Conservation (phyloP, 2,329 filamentous ascomycete genomes). For the Cercospora sp. region DNA sequence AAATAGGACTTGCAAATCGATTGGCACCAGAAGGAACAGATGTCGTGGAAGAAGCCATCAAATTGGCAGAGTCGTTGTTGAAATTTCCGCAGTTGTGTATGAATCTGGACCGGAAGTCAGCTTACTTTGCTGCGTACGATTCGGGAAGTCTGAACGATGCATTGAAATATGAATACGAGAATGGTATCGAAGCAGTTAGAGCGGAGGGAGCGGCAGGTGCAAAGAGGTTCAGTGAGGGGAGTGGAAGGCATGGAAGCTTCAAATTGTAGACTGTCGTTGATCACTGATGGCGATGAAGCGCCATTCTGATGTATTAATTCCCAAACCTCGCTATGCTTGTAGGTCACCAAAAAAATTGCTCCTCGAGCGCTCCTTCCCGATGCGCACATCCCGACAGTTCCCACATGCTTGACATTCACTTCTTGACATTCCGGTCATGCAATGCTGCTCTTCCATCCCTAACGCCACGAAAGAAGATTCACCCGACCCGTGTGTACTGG, state of each 20-base stretch:
- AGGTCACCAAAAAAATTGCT: background rate
- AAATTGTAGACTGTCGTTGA: constrained; percentile 16
- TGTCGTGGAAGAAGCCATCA: constrained; percentile 50
- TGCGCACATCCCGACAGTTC: background rate
- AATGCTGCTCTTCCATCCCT: background rate
- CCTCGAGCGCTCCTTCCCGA: background rate
- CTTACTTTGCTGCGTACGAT: constrained; percentile 54
- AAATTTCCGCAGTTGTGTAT: constrained; percentile 56
- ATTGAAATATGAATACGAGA: constrained; percentile 50
- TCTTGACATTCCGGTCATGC: background rate
- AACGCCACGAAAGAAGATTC: background rate
- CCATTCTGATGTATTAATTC: background rate
- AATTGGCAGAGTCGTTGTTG: constrained; percentile 50
- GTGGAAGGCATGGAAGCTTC: constrained; percentile 41
- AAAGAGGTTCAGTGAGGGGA: constrained; percentile 43
- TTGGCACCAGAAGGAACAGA: constrained; percentile 53
- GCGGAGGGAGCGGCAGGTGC: constrained; percentile 48
- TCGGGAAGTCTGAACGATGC: constrained; percentile 54
- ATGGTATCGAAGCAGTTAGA: constrained; percentile 46
- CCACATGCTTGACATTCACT: background rate
- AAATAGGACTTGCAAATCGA: constrained; percentile 55
- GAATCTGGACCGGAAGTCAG: constrained; percentile 51
- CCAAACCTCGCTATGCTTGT: background rate
- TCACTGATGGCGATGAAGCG: background rate
- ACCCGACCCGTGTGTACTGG: background rate